Percentiles rank a stretch among this genome's conserved stretches.
Conservation (phyloP, 768 basidiomycete species). For the Dendrothele bispora region DNA sequence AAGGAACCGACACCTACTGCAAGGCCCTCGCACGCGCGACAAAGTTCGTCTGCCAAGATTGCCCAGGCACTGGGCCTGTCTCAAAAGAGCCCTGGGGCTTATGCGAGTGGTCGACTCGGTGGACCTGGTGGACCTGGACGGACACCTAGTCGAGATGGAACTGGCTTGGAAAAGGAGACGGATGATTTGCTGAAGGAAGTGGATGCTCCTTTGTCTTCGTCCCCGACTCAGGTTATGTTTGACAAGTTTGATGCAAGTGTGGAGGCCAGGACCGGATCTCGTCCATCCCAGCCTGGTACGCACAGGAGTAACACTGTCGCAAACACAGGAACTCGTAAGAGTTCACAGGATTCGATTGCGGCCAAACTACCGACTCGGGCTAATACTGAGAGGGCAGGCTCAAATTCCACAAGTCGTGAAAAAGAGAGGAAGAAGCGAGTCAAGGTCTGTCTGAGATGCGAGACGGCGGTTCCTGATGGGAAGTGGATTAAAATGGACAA, state of each 20-base stretch:
- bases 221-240: no score
- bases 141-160: background rate
- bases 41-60: constrained; percentile 32
- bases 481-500: constrained; percentile 78
- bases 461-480: constrained; percentile 70
- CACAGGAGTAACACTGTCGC: constrained; percentile 56
- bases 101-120: constrained; percentile 30
- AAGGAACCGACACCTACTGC: constrained; percentile 7
- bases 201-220: no score
- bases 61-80: constrained; percentile 46
- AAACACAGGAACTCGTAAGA: no score
- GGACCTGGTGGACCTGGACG: constrained; percentile 32
- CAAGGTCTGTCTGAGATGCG: constrained; percentile 68
- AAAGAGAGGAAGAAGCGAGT: constrained; percentile 28
- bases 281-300: constrained; percentile 18
- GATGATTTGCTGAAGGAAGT: background rate
- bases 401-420: constrained; percentile 17
- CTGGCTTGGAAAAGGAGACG: no score
- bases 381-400: constrained; percentile 37
- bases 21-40: constrained; percentile 30
- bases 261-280: constrained; percentile 8
- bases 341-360: constrained; percentile 42
- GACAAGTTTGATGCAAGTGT: no score
- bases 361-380: constrained; percentile 59
- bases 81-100: constrained; percentile 37